A percentile compares a stretch with the other conserved stretches of the same genome.
Conservation (phyloP, 192 early-diverging fungal species). For the Entomortierella chlamydospora region DNA sequence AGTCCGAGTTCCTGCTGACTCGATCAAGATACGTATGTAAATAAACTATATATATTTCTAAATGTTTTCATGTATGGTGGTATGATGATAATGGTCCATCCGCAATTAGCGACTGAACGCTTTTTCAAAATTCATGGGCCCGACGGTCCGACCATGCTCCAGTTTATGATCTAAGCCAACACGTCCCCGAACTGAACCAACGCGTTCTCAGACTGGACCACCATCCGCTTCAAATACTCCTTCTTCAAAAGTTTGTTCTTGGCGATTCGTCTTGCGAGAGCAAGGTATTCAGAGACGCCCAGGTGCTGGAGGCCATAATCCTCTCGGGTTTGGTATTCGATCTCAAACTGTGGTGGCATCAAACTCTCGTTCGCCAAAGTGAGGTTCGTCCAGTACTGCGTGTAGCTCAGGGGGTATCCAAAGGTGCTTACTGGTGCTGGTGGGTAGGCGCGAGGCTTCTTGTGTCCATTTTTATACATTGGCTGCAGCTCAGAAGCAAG, state of each 20-base stretch:
- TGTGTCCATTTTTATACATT: background rate
- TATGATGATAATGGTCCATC: too few species aligned
- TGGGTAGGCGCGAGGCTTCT: background rate
- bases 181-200: background rate
- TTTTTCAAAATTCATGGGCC: too few species aligned
- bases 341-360: conserved; percentile 28
- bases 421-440: conserved; percentile 13
- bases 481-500: background rate
- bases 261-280: conserved; percentile 43
- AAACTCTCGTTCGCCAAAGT: conserved; percentile 49
- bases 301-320: conserved; percentile 58
- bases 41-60: too few species aligned
- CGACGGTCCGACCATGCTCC: too few species aligned
- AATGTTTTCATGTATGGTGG: too few species aligned
- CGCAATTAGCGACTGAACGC: too few species aligned
- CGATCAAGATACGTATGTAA: too few species aligned
- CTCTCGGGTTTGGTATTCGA: conserved; percentile 58
- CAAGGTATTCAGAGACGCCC: conserved; percentile 43
- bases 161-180: too few species aligned
- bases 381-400: conserved; percentile 58
- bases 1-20: too few species aligned
- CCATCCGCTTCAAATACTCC: conserved; percentile 27
- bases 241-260: conserved; percentile 20
- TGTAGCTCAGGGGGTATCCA: conserved; percentile 51
- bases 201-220: conserved; percentile 26